Conservation (phyloP, 2,329 filamentous ascomycete species). For the Fonsecaea monophora region DNA sequence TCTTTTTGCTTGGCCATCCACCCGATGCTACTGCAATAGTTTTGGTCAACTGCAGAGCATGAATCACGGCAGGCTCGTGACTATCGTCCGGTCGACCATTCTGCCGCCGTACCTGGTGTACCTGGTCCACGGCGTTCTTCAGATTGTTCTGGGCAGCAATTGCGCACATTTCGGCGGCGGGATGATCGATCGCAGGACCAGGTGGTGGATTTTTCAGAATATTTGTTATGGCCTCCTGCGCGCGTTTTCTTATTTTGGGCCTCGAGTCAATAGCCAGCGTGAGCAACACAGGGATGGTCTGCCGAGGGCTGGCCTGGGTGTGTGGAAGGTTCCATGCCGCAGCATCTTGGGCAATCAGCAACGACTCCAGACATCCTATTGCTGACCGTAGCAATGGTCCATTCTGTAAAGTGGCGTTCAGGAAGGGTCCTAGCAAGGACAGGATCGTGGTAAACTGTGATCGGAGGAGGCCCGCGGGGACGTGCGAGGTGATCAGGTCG, state of each 20-base stretch:
- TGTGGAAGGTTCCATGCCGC: conserved; percentile 86
- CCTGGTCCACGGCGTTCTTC: conserved; percentile 70
- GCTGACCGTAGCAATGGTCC: conserved; percentile 84
- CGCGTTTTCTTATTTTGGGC: conserved; percentile 92
- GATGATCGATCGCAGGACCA: conserved; percentile 90
- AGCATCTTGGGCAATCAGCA: conserved; percentile 86
- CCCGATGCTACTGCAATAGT: conserved; percentile 84
- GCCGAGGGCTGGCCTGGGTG: conserved; percentile 80
- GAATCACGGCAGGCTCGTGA: conserved; percentile 84
- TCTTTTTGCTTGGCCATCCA: conserved; percentile 96
- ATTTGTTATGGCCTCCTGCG: conserved; percentile 84
- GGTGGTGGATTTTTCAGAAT: conserved; percentile 86
- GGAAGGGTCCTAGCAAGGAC: conserved; percentile 79
- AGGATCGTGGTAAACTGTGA: conserved; percentile 96
- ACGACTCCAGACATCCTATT: conserved; percentile 91
- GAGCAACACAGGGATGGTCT: conserved; percentile 85
- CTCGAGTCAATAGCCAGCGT: conserved; percentile 83
- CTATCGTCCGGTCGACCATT: conserved; percentile 60
- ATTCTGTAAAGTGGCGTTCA: conserved; percentile 81
- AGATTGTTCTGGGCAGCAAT: conserved; percentile 85
- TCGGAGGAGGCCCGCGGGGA: conserved; percentile 84
- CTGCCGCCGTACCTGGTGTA: conserved; percentile 71
- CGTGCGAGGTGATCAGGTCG: conserved; percentile 84
- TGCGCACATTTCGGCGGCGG: conserved; percentile 94
- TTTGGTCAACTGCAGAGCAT: conserved; percentile 90